A percentile compares a stretch with the other conserved stretches of the same genome.
Evolutionary conservation across 805 yeast genomes (phyloP).

Genomic region (Phaffomyces thermotolerans): DNA sequence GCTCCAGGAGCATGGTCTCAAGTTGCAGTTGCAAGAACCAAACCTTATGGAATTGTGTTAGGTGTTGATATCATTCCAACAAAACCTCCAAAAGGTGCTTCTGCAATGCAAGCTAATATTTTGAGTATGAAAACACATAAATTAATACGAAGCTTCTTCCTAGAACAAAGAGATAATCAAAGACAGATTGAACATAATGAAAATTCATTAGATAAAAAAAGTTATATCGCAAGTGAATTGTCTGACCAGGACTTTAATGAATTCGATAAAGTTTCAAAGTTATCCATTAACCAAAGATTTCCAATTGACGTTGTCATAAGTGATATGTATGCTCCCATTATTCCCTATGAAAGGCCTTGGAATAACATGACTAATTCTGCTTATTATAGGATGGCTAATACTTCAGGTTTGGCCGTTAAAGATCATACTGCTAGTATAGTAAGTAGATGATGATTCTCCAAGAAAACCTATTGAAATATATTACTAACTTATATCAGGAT

Average conservation of each 20-base stretch:
- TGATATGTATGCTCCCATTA: constrained; percentile 74
- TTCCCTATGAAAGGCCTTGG: constrained; percentile 44
- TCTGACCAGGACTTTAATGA: constrained; percentile 11
- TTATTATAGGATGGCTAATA: constrained; percentile 87
- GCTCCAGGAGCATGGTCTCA: constrained; percentile 97
- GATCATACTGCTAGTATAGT: constrained; percentile 82
- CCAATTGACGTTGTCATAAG: constrained; percentile 65
- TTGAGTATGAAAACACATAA: constrained; percentile 57
- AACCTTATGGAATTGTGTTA: constrained; percentile 47
- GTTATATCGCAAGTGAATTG: constrained; percentile 25
- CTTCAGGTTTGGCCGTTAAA: constrained; percentile 71
- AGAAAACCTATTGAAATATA: not conserved
- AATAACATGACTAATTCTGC: constrained; percentile 69
- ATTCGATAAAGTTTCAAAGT: constrained; percentile 2
- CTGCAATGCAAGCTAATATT: constrained; percentile 84
- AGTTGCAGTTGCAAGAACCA: constrained; percentile 54
- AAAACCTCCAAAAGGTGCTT: constrained; percentile 74
- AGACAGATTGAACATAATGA: constrained; percentile 4
- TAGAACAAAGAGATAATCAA: constrained; percentile 4
- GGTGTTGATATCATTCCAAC: constrained; percentile 82
- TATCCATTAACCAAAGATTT: constrained; percentile 8
- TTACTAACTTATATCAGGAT: constrained; percentile 35
- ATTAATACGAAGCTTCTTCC: constrained; percentile 44
- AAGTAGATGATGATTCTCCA: constrained; percentile 19
- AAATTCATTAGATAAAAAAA: constrained; percentile 19